Evolutionary conservation across 139 green algal genomes (phyloP), one percentile per base, ranked within the genome.

Genomic region (Auxenochlorella pyrenoidosa): DNA sequence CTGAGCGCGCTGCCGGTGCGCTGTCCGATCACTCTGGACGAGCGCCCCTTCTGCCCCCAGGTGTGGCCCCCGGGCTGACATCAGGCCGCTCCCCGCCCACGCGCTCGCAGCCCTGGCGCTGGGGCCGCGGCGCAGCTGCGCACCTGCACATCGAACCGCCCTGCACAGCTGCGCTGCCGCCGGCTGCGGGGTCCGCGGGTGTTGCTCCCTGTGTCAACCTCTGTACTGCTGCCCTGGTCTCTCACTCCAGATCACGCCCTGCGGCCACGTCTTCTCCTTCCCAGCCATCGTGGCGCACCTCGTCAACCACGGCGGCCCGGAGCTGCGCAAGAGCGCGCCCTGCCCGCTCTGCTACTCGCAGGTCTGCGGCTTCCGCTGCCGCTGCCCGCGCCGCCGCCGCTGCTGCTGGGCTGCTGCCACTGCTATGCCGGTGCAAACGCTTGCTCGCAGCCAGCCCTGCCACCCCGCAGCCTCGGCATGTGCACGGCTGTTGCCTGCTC

Each of bases 181-280:
- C n/a, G n/a, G n/a, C n/a, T n/a, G n/a, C n/a, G n/a, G n/a, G n/a
- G n/a, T n/a, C n/a, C n/a, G n/a, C n/a, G n/a, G n/a, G n/a, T n/a
- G n/a, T n/a, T n/a, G n/a, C n/a, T n/a, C n/a, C n/a, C n/a, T n/a
- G n/a, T n/a, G n/a, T n/a, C n/a, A n/a, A n/a, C n/a, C n/a, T n/a
- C n/a, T n/a, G n/a, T n/a, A n/a, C n/a, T n/a, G n/a, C n/a, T 24
- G 63, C n/a, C 26, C 15, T 3, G 24, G 8, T 19, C 2, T 24
- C 63, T 13, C 40, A 54, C 43, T 40, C 13, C 75, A 97, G 88
- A 96, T 98, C 86, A 98, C 95, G 5, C 93, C 94, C 26, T 98
- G 96, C 88, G 96, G 96, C 75, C 96, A 99, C 88, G 87, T 97
- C 12, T 98, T 97, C 85, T 93, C 89, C 66, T 96, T 97, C 84